Percentiles rank a stretch among this genome's conserved stretches.
These are phyloP conservation scores for Ceratocystis albifundus DNA, from an alignment of 2,329 filamentous ascomycete species.

Conservation along the genomic window DNA sequence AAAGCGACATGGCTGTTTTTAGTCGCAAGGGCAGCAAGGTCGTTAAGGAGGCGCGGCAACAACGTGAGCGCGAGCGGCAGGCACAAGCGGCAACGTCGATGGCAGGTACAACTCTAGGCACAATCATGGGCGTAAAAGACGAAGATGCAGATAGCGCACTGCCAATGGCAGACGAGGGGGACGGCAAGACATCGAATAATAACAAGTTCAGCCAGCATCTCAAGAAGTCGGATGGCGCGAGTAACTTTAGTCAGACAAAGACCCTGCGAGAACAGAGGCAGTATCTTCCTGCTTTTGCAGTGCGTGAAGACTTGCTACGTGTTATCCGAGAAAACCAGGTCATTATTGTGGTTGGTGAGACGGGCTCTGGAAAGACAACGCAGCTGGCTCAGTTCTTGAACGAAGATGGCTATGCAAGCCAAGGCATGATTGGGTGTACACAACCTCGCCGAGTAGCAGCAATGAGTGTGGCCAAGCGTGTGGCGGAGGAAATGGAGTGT, in stretches of 20 bases:
- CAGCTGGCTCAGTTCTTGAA: constrained; percentile 93
- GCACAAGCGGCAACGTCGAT: constrained; percentile 90
- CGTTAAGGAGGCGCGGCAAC: constrained; percentile 80
- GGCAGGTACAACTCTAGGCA: constrained; percentile 82
- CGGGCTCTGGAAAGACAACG: constrained; percentile 93
- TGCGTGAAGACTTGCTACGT: constrained; percentile 79
- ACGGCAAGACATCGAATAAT: constrained; percentile 30
- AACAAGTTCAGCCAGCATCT: constrained; percentile 83
- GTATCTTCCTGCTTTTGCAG: constrained; percentile 88
- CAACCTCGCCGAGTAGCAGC: constrained; percentile 92
- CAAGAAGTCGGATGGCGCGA: constrained; percentile 75
- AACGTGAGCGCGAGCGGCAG: constrained; percentile 85
- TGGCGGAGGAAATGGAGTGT: constrained; percentile 97
- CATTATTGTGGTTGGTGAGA: constrained; percentile 91
- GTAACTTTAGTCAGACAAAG: constrained; percentile 87
- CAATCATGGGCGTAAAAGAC: constrained; percentile 90
- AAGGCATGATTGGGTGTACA: constrained; percentile 89
- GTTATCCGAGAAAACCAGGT: constrained; percentile 97
- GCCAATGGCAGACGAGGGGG: constrained; percentile 61
- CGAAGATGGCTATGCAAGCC: constrained; percentile 83
- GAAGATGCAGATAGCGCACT: constrained; percentile 81
- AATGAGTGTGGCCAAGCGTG: constrained; percentile 97
- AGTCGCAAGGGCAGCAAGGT: constrained; percentile 89
- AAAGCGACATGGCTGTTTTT: constrained; percentile 98
- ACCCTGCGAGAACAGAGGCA: constrained; percentile 82